Base-by-base conservation (phyloP, 1,284 basidiomycete genomes). In the Heterobasidion occidentale region DNA sequence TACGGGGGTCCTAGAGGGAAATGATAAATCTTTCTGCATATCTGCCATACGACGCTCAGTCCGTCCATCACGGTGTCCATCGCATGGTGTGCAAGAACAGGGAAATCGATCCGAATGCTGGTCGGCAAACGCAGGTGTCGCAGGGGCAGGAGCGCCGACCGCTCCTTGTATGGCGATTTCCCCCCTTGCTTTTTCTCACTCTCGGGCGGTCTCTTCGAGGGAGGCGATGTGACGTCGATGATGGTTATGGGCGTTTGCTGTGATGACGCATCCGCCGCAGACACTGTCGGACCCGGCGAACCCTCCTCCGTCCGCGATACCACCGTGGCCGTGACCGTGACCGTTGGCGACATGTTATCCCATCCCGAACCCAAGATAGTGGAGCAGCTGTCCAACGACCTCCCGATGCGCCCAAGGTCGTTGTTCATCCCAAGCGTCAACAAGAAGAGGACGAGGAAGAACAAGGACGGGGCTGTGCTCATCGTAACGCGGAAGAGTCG, bases 341-440 rank as follows among this genome's bases (percentile, higher is more conserved):
- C 35, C 3, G 56, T 49, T 4, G 61, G 46, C 14, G 44, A 20
- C 15, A 36, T 20, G 4, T 51, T 46, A 27, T 45, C 51, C 51
- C 51, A 38, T 45, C 56, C 56, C 46, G 42, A 33, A 17, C 17
- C 53, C 33, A 17, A 45, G 49, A 19, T 52, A 9, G 53, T 46
- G 33, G 63, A 56, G 55, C 59, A 62, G 12, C 45, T 57, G 44
- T 76, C 71, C 12, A 75, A 59, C 15, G 72, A 67, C 42, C 63
- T 67, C 20, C 68, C 70, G 44, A 77, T 61, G 36, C 69, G 66
- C 34, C 63, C 65, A 54, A 78, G 66, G 52, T 80, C 74, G 51
- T 68, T 65, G 47, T 67, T 61, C 46, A 71, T 60, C 44, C 63
- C 64, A 42, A 63, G 61, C 20, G 79, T 59, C 53, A 69, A 69